Conservation (phyloP, 345 rosid species). For the Arabidopsis thaliana region TAIR10.1 NC_003076.8:5127001-5127500, state of each 20-base stretch:
- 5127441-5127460: neutral
- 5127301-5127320: slow-evolving; percentile 39
- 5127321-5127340: slow-evolving; percentile 44
- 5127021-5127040: slow-evolving; percentile 10
- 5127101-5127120: neutral
- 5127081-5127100: neutral
- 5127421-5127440: slow-evolving; percentile 1
- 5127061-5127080: neutral
- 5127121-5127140: neutral
- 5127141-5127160: neutral
- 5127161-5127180: slow-evolving; percentile 1
- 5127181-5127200: neutral
- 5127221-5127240: neutral
- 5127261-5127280: slow-evolving; percentile 20
- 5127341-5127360: slow-evolving; percentile 35
- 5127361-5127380: neutral
- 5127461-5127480: neutral
- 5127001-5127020: slow-evolving; percentile 5
- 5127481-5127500: slow-evolving; percentile 5
- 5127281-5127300: neutral
- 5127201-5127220: neutral
- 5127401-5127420: neutral
- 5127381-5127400: neutral
- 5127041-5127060: neutral
- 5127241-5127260: slow-evolving; percentile 1